Percentiles rank a stretch among this genome's conserved stretches.
These are phyloP conservation scores for Arthrobotrys sinensis DNA, from an alignment of 2,329 filamentous ascomycete genomes.

Conservation along the genomic window DNA sequence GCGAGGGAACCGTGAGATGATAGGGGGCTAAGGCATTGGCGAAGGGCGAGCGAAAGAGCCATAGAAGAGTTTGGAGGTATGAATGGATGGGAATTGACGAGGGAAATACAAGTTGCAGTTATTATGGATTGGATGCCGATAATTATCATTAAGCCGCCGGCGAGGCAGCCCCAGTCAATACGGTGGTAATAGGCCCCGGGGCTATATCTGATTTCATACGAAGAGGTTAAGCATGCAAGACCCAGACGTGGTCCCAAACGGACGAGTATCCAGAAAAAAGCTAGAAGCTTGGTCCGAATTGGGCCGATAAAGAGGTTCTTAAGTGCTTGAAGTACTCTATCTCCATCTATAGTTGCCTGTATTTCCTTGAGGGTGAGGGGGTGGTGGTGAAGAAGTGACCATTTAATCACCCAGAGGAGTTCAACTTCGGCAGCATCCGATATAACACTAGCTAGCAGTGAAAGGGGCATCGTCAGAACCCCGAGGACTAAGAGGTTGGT, in stretches of 20 bases:
- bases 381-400: background rate
- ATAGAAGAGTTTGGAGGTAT: constrained; percentile 9
- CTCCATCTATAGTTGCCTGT: background rate
- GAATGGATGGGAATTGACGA: background rate
- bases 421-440: background rate
- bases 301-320: constrained; percentile 3
- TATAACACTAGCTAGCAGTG: background rate
- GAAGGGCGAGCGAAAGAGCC: background rate
- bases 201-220: background rate
- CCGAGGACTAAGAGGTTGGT: background rate
- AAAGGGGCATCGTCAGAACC: background rate
- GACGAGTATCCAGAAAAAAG: background rate
- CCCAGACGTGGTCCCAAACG: background rate
- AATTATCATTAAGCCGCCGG: background rate
- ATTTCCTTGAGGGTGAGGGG: background rate
- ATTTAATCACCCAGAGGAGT: constrained; percentile 9
- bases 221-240: background rate
- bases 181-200: background rate
- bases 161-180: background rate
- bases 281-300: background rate
- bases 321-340: background rate
- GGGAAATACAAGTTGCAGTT: background rate
- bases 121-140: background rate
- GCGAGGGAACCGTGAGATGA: background rate
- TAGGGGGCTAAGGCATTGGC: constrained; percentile 1